These are phyloP conservation scores for Suhomyces taliae DNA, from an alignment of 1,139 yeast species.

Conservation along the genomic window DNA sequence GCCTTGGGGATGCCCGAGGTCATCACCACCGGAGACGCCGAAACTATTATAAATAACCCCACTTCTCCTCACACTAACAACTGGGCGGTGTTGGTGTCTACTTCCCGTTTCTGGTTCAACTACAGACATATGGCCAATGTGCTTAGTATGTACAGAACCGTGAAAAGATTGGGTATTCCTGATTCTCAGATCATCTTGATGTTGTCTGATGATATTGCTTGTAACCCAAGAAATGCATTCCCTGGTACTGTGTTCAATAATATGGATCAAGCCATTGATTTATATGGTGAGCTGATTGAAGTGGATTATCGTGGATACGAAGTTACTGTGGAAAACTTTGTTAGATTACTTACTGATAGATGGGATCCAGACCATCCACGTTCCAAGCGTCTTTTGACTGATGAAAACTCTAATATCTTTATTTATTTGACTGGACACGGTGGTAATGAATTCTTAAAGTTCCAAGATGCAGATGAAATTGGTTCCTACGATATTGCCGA, in stretches of 20 bases:
- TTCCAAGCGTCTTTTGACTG: slow-evolving; percentile 85
- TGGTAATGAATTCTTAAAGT: slow-evolving; percentile 93
- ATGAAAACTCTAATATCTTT: slow-evolving; percentile 90
- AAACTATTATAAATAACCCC: slow-evolving; percentile 19
- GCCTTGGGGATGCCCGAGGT: slow-evolving; percentile 12
- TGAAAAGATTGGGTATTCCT: slow-evolving; percentile 92
- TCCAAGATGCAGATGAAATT: slow-evolving; percentile 98
- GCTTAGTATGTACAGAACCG: slow-evolving; percentile 90
- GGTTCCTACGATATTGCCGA: slow-evolving; percentile 95
- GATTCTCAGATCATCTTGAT: slow-evolving; percentile 95
- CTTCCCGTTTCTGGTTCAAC: slow-evolving; percentile 97
- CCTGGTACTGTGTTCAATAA: slow-evolving; percentile 97
- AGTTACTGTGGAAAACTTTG: slow-evolving; percentile 94
- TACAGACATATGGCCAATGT: slow-evolving; percentile 98
- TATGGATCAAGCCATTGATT: slow-evolving; percentile 88
- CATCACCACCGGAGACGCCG: slow-evolving; percentile 22
- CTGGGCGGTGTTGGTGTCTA: slow-evolving; percentile 95
- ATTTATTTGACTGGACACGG: slow-evolving; percentile 98
- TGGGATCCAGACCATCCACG: slow-evolving; percentile 95
- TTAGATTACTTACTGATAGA: slow-evolving; percentile 84
- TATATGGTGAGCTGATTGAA: slow-evolving; percentile 91
- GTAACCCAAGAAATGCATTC: slow-evolving; percentile 92
- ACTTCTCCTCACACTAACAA: slow-evolving; percentile 68
- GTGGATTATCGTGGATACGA: slow-evolving; percentile 98
- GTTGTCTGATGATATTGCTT: slow-evolving; percentile 96